These are phyloP conservation scores for Salix suchowensis DNA, from an alignment of 345 rosid genomes.

Conservation along the genomic window DNA sequence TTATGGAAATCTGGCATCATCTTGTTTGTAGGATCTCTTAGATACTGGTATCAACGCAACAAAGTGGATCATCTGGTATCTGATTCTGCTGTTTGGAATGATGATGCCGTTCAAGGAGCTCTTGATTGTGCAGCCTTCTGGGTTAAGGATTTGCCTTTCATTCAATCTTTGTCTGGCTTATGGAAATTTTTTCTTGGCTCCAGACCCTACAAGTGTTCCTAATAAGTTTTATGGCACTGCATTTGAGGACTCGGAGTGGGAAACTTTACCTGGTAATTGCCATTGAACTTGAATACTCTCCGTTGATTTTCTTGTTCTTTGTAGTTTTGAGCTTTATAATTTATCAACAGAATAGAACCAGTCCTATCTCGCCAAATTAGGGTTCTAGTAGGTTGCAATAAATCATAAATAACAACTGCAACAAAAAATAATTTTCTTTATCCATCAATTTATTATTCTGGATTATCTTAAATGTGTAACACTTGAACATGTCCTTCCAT, in stretches of 20 bases:
- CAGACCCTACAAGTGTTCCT: slow-evolving; percentile 59
- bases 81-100: slow-evolving; percentile 81
- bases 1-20: no score
- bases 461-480: neutral
- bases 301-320: neutral
- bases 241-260: slow-evolving; percentile 75
- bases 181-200: slow-evolving; percentile 87
- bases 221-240: slow-evolving; percentile 42
- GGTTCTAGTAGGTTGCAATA: neutral
- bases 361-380: neutral
- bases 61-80: slow-evolving; percentile 63
- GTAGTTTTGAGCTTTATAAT: neutral
- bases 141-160: slow-evolving; percentile 80
- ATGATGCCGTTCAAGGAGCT: slow-evolving; percentile 69
- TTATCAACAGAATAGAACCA: neutral
- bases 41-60: slow-evolving; percentile 74
- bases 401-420: neutral
- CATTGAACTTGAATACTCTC: neutral
- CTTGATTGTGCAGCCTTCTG: slow-evolving; percentile 73
- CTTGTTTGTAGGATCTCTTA: slow-evolving; percentile 56
- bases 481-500: neutral
- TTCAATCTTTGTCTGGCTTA: slow-evolving; percentile 71
- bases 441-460: neutral
- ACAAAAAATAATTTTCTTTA: neutral
- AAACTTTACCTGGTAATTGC: slow-evolving; percentile 62